phyloP scores from a whole-genome alignment of 345 rosid genomes.

The Gossypium rotundifolium region DNA sequence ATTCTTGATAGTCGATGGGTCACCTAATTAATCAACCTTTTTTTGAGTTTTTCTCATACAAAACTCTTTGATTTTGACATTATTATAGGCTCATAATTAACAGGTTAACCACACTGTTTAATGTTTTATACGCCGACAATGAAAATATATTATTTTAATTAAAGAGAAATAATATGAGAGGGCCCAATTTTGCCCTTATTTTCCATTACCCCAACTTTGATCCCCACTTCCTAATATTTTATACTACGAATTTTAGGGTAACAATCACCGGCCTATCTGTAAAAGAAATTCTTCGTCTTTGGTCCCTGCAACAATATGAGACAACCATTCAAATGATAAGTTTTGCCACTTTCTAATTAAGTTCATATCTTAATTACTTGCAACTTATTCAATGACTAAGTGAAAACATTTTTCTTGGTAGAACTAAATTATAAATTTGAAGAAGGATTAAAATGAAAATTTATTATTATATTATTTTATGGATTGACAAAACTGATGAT shows the following conservation, averaged over 20 bases:
- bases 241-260: not conserved
- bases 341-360: no score
- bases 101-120: not conserved
- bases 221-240: not conserved
- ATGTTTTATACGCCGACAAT: not conserved
- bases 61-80: slow-evolving; percentile 14
- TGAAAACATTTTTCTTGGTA: no score
- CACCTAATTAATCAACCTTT: not conserved
- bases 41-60: not conserved
- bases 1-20: not conserved
- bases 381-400: no score
- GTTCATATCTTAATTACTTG: no score
- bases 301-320: not conserved
- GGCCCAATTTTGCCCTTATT: slow-evolving; percentile 2
- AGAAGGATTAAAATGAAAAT: no score
- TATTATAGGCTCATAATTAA: slow-evolving; percentile 17
- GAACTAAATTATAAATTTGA: no score
- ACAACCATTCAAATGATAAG: not conserved
- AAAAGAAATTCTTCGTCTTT: not conserved
- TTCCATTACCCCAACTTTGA: slow-evolving; percentile 3
- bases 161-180: not conserved
- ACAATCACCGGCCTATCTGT: slow-evolving; percentile 17
- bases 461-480: no score
- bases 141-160: not conserved
- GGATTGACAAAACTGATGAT: no score